phyloP scores from a whole-genome alignment of 345 rosid genomes.

The rapeseed (Brassica napus) region Da-Ae NC_063442.1:42519501-42520000 shows the following conservation, averaged over 20 bases:
- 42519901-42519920: constrained; percentile 61
- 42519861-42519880: constrained; percentile 66
- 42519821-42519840: constrained; percentile 60
- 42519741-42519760: constrained; percentile 62
- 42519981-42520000: constrained; percentile 2
- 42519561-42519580: constrained; percentile 35
- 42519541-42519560: constrained; percentile 38
- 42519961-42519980: background rate
- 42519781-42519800: constrained; percentile 55
- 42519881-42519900: constrained; percentile 46
- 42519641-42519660: constrained; percentile 63
- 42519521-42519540: constrained; percentile 23
- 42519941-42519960: constrained; percentile 22
- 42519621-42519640: constrained; percentile 65
- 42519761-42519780: constrained; percentile 52
- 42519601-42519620: constrained; percentile 21
- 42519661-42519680: constrained; percentile 55
- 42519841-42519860: constrained; percentile 55
- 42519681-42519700: constrained; percentile 46
- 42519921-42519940: constrained; percentile 64
- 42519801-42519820: constrained; percentile 67
- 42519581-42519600: constrained; percentile 39
- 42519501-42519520: constrained; percentile 33
- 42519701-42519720: constrained; percentile 63
- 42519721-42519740: constrained; percentile 66